Percentiles rank a stretch among this genome's conserved stretches.
Conservation (phyloP, 2,329 filamentous ascomycete species). For the Aspergillus japonicus region DNA sequence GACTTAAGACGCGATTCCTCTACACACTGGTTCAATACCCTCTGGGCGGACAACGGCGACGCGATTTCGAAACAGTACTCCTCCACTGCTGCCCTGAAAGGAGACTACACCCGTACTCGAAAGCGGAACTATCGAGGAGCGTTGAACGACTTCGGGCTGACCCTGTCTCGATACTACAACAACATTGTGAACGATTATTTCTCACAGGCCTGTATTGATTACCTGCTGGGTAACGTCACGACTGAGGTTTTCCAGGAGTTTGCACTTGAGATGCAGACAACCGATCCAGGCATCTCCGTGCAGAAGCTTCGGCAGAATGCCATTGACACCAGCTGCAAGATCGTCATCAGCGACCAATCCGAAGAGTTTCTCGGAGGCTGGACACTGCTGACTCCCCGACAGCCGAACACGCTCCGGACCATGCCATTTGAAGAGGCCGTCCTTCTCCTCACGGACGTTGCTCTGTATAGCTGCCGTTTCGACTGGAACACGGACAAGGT, state of each 20-base stretch:
- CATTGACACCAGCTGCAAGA: slow-evolving; percentile 82
- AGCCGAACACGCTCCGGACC: slow-evolving; percentile 66
- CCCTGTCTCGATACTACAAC: slow-evolving; percentile 69
- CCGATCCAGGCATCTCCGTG: slow-evolving; percentile 86
- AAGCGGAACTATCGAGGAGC: slow-evolving; percentile 90
- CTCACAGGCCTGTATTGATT: slow-evolving; percentile 91
- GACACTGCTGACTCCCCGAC: slow-evolving; percentile 76
- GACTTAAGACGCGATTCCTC: slow-evolving; percentile 72
- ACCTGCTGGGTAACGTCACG: slow-evolving; percentile 83
- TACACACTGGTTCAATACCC: slow-evolving; percentile 89
- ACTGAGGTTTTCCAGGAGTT: slow-evolving; percentile 89
- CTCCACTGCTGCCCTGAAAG: slow-evolving; percentile 91
- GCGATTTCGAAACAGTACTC: slow-evolving; percentile 95
- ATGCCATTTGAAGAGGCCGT: slow-evolving; percentile 85
- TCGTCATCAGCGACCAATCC: slow-evolving; percentile 76
- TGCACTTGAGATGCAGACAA: slow-evolving; percentile 86
- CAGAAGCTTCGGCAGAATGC: slow-evolving; percentile 80
- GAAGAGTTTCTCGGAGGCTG: slow-evolving; percentile 88
- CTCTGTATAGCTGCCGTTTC: slow-evolving; percentile 84
- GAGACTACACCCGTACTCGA: slow-evolving; percentile 88
- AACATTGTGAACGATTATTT: slow-evolving; percentile 99
- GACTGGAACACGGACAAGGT: slow-evolving; percentile 97
- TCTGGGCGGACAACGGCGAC: slow-evolving; percentile 98
- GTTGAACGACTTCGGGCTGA: slow-evolving; percentile 85
- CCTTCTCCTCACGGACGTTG: slow-evolving; percentile 78